phyloP scores from a whole-genome alignment of 2,329 filamentous ascomycete species.

The Trichoderma lentiforme region DNA sequence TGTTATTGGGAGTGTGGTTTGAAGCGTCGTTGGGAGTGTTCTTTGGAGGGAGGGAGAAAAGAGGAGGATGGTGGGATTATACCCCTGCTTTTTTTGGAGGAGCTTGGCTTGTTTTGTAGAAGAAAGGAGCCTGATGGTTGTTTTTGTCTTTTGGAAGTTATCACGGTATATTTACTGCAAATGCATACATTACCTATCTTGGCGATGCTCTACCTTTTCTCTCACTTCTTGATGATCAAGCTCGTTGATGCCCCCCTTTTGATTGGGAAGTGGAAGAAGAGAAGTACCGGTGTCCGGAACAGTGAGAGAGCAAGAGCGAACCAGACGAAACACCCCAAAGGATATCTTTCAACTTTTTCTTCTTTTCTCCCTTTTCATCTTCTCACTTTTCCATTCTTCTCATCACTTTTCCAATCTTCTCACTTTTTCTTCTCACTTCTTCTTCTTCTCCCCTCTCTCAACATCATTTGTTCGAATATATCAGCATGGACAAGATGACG shows the following conservation, averaged over 20 bases:
- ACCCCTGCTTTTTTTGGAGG: not conserved
- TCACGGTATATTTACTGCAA: not conserved
- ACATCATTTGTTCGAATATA: not conserved
- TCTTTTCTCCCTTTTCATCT: not conserved
- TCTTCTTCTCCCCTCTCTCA: not conserved
- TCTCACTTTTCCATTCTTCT: no score
- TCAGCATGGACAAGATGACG: not conserved
- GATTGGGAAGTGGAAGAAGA: not conserved
- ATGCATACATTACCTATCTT: not conserved
- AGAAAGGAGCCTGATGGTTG: not conserved
- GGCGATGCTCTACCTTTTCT: not conserved
- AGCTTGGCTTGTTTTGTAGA: not conserved
- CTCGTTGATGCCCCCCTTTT: not conserved
- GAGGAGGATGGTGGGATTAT: not conserved
- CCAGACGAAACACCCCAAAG: not conserved
- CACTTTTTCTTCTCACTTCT: no score
- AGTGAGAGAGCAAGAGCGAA: not conserved
- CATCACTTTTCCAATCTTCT: no score
- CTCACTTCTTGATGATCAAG: not conserved
- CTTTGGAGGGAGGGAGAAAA: not conserved
- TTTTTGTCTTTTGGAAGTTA: not conserved
- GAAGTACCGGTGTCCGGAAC: not conserved
- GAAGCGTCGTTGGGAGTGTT: not conserved
- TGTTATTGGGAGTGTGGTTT: not conserved
- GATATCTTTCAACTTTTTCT: not conserved